Percentiles rank a stretch among this genome's conserved stretches.
These are phyloP conservation scores for Furcasterigmium sp. DNA, from an alignment of 2,329 filamentous ascomycete genomes.

Conservation along the genomic window DNA sequence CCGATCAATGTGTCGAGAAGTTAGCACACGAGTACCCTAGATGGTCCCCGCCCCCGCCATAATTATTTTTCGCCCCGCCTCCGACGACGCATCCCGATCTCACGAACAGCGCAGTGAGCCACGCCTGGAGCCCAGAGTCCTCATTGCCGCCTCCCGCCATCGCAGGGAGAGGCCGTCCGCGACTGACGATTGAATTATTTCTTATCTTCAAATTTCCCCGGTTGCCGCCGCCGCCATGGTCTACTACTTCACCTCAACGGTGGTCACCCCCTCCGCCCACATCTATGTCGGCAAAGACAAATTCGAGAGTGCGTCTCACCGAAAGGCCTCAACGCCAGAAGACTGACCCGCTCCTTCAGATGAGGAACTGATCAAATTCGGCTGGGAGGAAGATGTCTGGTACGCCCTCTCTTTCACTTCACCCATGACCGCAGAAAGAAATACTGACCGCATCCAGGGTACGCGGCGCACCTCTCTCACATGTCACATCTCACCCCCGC, in stretches of 20 bases:
- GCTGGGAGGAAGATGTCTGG: slow-evolving; percentile 96
- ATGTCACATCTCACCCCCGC: background rate
- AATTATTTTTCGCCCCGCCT: no score
- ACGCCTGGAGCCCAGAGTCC: background rate
- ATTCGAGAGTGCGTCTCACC: slow-evolving; percentile 73
- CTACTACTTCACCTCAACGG: slow-evolving; percentile 88
- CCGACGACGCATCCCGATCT: no score
- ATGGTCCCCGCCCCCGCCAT: no score
- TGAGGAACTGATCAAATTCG: slow-evolving; percentile 92
- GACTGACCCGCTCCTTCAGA: slow-evolving; percentile 46
- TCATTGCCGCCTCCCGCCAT: background rate
- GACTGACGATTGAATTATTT: background rate
- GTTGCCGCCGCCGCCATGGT: slow-evolving; percentile 63
- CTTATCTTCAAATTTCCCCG: background rate
- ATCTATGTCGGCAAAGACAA: slow-evolving; percentile 99
- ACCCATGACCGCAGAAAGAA: no score
- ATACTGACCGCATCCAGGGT: slow-evolving; percentile 19
- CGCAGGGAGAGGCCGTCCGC: background rate
- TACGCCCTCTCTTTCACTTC: no score
- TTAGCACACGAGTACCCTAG: no score
- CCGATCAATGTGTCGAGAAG: no score
- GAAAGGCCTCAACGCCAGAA: background rate
- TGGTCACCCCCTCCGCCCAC: slow-evolving; percentile 74
- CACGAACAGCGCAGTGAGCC: no score
- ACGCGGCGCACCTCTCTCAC: slow-evolving; percentile 11